These are phyloP conservation scores for Trichoderma asperelloides DNA, from an alignment of 495 filamentous ascomycete species.

Conservation along the genomic window DNA sequence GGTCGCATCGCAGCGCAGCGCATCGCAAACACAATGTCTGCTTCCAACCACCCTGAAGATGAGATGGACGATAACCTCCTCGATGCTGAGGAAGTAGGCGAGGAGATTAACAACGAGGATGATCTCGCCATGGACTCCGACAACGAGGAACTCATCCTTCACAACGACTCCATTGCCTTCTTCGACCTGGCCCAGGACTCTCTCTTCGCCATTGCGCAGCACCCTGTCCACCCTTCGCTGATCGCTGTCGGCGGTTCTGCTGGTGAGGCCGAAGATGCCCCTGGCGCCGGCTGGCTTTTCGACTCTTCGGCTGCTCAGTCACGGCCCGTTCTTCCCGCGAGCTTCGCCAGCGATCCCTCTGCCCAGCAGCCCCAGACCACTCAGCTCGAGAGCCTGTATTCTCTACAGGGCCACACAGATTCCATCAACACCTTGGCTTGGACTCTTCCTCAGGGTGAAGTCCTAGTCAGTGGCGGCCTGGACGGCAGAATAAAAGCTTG, in stretches of 20 bases:
- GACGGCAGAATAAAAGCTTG: conserved; percentile 67
- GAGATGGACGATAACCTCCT: conserved; percentile 50
- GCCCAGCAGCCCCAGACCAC: conserved; percentile 41
- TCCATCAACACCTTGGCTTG: conserved; percentile 80
- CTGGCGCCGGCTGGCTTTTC: conserved; percentile 62
- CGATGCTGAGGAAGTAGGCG: conserved; percentile 54
- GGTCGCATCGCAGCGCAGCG: neutral
- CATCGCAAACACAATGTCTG: neutral
- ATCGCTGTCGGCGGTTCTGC: conserved; percentile 81
- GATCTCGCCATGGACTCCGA: conserved; percentile 42
- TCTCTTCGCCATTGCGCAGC: conserved; percentile 88
- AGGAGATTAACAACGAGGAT: conserved; percentile 60
- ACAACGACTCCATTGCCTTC: conserved; percentile 87
- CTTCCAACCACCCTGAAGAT: conserved; percentile 28
- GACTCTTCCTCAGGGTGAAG: conserved; percentile 73
- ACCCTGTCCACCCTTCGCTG: conserved; percentile 68
- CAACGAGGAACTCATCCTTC: conserved; percentile 63
- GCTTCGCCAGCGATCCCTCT: conserved; percentile 60
- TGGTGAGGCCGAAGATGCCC: conserved; percentile 59
- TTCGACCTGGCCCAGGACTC: conserved; percentile 83
- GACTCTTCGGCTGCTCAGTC: conserved; percentile 58
- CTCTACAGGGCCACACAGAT: conserved; percentile 80
- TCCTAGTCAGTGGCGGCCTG: conserved; percentile 74
- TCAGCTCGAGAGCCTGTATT: conserved; percentile 52
- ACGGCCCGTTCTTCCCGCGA: conserved; percentile 58